Evolutionary conservation across 2,329 filamentous ascomycete genomes (phyloP).

Genomic region (Endoconidiophora polonica): DNA sequence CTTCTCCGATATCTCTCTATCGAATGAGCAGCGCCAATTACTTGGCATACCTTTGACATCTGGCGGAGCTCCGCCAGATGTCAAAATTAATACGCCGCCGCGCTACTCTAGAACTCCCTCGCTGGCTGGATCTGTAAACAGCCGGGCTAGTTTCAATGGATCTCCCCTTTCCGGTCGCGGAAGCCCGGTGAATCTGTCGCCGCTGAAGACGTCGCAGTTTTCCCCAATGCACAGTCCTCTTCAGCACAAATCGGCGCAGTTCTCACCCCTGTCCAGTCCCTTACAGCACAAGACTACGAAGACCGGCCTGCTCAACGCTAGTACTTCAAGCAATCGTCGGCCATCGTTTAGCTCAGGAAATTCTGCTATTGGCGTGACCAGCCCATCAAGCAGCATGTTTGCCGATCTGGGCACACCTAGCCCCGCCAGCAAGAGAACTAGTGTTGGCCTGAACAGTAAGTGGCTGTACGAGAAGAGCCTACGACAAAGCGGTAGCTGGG

Average conservation of each 20-base stretch:
- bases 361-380: conserved; percentile 28
- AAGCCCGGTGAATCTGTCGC: conserved; percentile 25
- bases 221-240: conserved; percentile 35
- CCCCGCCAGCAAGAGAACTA: conserved; percentile 52
- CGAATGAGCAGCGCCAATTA: conserved; percentile 48
- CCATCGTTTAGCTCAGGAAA: conserved; percentile 46
- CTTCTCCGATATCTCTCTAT: conserved; percentile 77
- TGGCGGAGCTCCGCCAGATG: conserved; percentile 28
- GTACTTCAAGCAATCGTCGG: conserved; percentile 20
- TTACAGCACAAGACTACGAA: conserved; percentile 11
- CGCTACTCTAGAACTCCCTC: conserved; percentile 66
- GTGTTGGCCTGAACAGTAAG: conserved; percentile 71
- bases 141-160: conserved; percentile 37
- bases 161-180: conserved; percentile 42
- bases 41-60: conserved; percentile 68
- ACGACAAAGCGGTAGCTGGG: conserved; percentile 31
- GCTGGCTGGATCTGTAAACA: conserved; percentile 43
- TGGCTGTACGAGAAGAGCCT: conserved; percentile 83
- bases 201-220: conserved; percentile 27
- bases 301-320: conserved; percentile 2
- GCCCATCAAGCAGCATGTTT: conserved; percentile 31
- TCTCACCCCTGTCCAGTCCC: conserved; percentile 32
- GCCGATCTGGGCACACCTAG: conserved; percentile 53
- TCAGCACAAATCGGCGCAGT: conserved; percentile 42
- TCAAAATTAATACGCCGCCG: conserved; percentile 64